phyloP scores from a whole-genome alignment of 768 basidiomycete genomes.

The Russula sp. region DNA sequence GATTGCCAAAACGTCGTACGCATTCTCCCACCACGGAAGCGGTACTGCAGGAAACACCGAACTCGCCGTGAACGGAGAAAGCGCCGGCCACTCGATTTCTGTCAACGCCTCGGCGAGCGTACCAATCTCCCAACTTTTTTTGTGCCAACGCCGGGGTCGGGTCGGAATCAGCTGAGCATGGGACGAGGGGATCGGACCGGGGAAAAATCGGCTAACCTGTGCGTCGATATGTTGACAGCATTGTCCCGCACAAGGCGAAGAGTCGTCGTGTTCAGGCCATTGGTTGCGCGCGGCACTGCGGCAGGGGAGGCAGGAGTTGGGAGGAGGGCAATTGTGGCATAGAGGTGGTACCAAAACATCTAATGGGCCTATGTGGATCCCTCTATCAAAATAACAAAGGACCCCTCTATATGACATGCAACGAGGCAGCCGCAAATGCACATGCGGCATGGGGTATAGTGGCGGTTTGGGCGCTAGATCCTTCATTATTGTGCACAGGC shows the following conservation, averaged over 20 bases:
- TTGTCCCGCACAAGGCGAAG: constrained; percentile 24
- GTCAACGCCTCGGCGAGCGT: constrained; percentile 49
- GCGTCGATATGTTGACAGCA: constrained; percentile 24
- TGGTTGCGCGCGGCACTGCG: neutral
- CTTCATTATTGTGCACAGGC: neutral
- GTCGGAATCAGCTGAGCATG: neutral
- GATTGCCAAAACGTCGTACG: constrained; percentile 37
- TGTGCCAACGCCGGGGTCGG: neutral
- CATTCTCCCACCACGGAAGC: constrained; percentile 28
- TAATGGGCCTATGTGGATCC: neutral
- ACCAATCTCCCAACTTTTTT: constrained; percentile 51
- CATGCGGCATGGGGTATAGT: neutral
- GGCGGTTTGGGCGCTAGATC: neutral
- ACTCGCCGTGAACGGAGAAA: constrained; percentile 42
- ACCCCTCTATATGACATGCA: neutral
- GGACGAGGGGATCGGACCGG: neutral
- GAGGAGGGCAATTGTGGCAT: neutral
- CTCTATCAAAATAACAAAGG: no score
- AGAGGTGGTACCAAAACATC: constrained; percentile 1
- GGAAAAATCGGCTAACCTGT: constrained; percentile 2
- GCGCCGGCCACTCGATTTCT: constrained; percentile 41
- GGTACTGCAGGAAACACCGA: constrained; percentile 36
- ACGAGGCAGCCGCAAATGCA: neutral
- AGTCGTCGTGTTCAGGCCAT: neutral
- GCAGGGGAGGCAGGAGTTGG: neutral